Base-by-base conservation (phyloP, 768 basidiomycete species). In the Cystofilobasidium bisporidii region DNA sequence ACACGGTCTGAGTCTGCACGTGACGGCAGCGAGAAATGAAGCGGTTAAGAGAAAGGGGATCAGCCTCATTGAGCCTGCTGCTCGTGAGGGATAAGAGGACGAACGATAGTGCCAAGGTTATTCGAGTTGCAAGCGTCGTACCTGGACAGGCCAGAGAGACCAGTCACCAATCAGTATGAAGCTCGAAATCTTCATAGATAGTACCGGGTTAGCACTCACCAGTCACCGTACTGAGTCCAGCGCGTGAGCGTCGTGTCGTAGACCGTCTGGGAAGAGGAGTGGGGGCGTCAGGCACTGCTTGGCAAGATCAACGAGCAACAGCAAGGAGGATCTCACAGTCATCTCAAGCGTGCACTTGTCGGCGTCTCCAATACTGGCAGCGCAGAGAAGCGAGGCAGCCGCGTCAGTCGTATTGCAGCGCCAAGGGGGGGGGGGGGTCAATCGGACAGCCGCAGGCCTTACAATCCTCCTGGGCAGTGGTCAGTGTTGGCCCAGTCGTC, bases 271-370 rank as follows among this genome's bases (percentile, higher is more conserved):
- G 22, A 28, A 8, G 22, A 48, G 14, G 9, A n/a, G n/a, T n/a
- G 47, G 6, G 17, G 17, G 3, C 2, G 47, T 22, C 47, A 48
- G 17, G 20, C 22, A n/a, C 20, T 5, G 47, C 36, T 36, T 5
- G 9, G 47, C 20, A 14, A 12, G 20, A 10, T 24, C n/a, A 22
- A 1, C 4, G 22, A 3, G 24, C 4, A 14, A 14, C 20, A n/a
- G 5, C 3, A 24, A 14, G 20, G 47, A 36, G 36, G 36, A n/a
- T n/a, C 20, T 22, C 47, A 48, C 47, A n/a, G 22, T 17, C 14
- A 43, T 22, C 47, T 48, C 47, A 48, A 22, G 43, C 43, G 43
- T 43, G 43, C 43, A 43, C 47, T 56, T 56, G 53, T 56, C 53
- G 53, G 53, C 53, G 30, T 56, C 53, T 9, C 53, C 53, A 30